phyloP scores from a whole-genome alignment of 352 stramenopile genomes.

The Achlya hypogyna region DNA sequence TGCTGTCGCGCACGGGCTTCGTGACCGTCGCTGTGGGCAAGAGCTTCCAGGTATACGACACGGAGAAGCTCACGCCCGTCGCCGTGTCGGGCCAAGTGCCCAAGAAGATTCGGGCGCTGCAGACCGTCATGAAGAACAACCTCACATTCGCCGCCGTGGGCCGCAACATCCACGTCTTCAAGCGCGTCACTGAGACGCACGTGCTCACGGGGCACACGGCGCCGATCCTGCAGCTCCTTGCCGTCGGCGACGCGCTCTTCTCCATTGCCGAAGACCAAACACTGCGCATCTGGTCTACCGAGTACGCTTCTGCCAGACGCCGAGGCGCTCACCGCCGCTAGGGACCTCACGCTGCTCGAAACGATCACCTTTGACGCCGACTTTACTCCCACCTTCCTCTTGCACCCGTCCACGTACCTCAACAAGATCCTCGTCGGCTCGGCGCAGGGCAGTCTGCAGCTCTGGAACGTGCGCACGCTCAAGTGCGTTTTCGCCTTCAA shows the following conservation, averaged over 20 bases:
- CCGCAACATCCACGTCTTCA: conserved; percentile 63
- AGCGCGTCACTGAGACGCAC: conserved; percentile 43
- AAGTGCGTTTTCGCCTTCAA: conserved; percentile 86
- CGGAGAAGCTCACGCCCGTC: conserved; percentile 79
- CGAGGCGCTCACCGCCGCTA: conserved; percentile 17
- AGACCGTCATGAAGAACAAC: conserved; percentile 52
- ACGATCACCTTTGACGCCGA: conserved; percentile 37
- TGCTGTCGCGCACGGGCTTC: conserved; percentile 85
- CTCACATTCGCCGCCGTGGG: conserved; percentile 71
- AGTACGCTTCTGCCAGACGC: conserved; percentile 27
- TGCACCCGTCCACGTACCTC: conserved; percentile 89
- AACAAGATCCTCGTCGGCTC: conserved; percentile 91
- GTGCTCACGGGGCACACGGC: conserved; percentile 52
- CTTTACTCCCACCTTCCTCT: conserved; percentile 66
- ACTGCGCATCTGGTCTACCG: conserved; percentile 54
- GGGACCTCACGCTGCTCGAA: conserved; percentile 49
- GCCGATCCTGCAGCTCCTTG: conserved; percentile 39
- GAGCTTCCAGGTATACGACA: conserved; percentile 88
- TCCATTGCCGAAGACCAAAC: conserved; percentile 51
- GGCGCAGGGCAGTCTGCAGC: conserved; percentile 63
- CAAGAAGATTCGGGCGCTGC: conserved; percentile 65
- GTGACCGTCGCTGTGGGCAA: conserved; percentile 81
- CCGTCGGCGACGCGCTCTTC: conserved; percentile 57
- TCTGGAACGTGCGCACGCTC: conserved; percentile 88
- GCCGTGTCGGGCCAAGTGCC: conserved; percentile 70